Conservation (phyloP, 225 moss, liverwort and hornwort genomes). For the Pleurozium schreberi region DNA sequence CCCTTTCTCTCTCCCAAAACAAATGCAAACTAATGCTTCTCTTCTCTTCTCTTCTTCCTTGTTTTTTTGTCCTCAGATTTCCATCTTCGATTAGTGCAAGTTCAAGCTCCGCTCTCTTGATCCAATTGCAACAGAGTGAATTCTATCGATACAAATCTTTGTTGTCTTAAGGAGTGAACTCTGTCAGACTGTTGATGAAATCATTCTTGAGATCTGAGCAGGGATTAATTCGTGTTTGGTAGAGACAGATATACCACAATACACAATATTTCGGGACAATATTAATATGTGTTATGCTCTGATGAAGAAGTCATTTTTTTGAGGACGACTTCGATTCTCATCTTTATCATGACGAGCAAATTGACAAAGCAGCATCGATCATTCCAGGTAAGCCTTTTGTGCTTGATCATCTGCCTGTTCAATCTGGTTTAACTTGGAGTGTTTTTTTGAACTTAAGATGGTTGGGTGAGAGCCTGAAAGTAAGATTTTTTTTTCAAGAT, state of each 20-base stretch:
- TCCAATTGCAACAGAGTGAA: not conserved
- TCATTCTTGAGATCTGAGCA: not conserved
- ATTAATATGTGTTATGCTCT: not conserved
- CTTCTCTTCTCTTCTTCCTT: not conserved
- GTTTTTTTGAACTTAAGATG: not conserved
- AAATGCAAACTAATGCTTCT: not conserved
- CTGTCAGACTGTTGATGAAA: not conserved
- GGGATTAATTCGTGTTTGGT: not conserved
- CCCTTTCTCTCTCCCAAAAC: not conserved
- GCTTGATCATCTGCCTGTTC: not conserved
- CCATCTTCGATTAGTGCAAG: not conserved
- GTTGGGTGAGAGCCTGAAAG: not conserved
- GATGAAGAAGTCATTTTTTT: not conserved
- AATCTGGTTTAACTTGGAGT: not conserved
- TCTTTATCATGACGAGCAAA: not conserved
- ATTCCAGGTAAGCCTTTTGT: not conserved
- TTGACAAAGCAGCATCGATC: constrained; percentile 6
- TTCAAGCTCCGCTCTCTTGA: not conserved
- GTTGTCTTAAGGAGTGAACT: not conserved
- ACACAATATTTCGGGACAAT: not conserved
- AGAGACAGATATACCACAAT: not conserved
- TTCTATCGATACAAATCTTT: not conserved
- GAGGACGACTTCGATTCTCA: not conserved
- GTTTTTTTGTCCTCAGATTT: not conserved
- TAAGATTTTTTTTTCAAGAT: not conserved